A percentile compares a stretch with the other conserved stretches of the same genome.
These are phyloP conservation scores for Fusarium sp. DNA, from an alignment of 2,329 filamentous ascomycete species.

Conservation along the genomic window DNA sequence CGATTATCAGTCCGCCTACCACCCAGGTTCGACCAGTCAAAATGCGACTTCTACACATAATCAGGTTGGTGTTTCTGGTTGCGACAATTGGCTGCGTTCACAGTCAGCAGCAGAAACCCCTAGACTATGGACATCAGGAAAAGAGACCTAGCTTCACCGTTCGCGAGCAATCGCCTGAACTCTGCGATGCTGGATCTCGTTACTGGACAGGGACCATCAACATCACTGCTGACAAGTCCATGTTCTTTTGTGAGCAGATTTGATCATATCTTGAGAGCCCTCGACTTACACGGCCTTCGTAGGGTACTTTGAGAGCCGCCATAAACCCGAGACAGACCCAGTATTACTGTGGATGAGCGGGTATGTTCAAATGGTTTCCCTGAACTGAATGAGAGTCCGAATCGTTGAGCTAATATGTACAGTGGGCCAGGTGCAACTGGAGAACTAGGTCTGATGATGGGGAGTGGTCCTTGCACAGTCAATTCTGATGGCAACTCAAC, in stretches of 20 bases:
- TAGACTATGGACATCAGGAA: neutral
- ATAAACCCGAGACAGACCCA: constrained; percentile 12
- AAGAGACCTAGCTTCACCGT: neutral
- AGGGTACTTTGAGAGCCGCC: constrained; percentile 27
- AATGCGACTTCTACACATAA: neutral
- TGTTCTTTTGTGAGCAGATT: constrained; percentile 9
- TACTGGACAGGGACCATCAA: constrained; percentile 15
- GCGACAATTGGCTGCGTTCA: neutral
- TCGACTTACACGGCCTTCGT: neutral
- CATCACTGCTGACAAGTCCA: constrained; percentile 12
- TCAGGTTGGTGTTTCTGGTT: neutral
- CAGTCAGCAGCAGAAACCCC: constrained; percentile 1
- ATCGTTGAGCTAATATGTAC: neutral
- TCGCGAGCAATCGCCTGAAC: constrained; percentile 2
- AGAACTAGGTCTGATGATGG: constrained; percentile 12
- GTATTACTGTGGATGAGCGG: constrained; percentile 27
- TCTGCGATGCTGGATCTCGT: constrained; percentile 13
- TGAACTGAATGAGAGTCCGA: too few relatives aligned
- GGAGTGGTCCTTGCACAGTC: constrained; percentile 9
- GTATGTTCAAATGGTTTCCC: neutral
- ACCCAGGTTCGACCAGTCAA: neutral
- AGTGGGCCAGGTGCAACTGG: constrained; percentile 5
- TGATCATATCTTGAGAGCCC: neutral
- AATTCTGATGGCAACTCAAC: constrained; percentile 23
- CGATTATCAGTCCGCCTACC: too few relatives aligned